phyloP scores from a whole-genome alignment of 108 stramenopile genomes.

The Fistulifera pelliculosa region DNA sequence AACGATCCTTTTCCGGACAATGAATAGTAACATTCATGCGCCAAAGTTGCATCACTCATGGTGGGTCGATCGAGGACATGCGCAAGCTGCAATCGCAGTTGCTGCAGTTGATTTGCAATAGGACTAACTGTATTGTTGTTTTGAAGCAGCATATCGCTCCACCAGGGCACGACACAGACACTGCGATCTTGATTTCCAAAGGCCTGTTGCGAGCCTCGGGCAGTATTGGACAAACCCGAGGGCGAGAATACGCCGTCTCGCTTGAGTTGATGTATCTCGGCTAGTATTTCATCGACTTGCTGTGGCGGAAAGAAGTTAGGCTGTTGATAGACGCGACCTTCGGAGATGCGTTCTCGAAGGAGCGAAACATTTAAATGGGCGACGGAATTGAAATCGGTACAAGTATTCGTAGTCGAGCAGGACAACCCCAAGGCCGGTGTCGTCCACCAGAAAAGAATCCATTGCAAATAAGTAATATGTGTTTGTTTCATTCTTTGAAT shows the following conservation, averaged over 20 bases:
- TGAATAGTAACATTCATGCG: slow-evolving; percentile 51
- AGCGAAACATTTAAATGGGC: slow-evolving; percentile 3
- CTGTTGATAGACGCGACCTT: slow-evolving; percentile 28
- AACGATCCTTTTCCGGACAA: slow-evolving; percentile 55
- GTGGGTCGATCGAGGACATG: slow-evolving; percentile 24
- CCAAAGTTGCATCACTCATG: slow-evolving; percentile 15
- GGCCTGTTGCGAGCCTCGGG: slow-evolving; percentile 13
- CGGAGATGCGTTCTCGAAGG: neutral
- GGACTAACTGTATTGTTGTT: neutral
- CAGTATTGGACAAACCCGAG: slow-evolving; percentile 36
- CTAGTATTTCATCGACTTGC: slow-evolving; percentile 14
- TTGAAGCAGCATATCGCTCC: slow-evolving; percentile 12
- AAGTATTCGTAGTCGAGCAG: neutral
- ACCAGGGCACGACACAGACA: slow-evolving; percentile 37
- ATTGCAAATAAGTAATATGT: too few species aligned
- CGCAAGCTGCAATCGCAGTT: slow-evolving; percentile 16
- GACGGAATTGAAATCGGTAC: neutral
- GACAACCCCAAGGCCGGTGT: neutral
- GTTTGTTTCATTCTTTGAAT: too few species aligned
- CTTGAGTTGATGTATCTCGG: slow-evolving; percentile 20
- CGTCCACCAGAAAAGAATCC: neutral
- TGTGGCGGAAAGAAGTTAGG: slow-evolving; percentile 18
- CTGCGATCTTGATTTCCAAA: slow-evolving; percentile 21
- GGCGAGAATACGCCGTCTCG: slow-evolving; percentile 11
- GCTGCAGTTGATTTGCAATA: slow-evolving; percentile 8